These are phyloP conservation scores for Rhododendron henanense DNA, from an alignment of 148 eudicot species.

Conservation along the genomic window DNA sequence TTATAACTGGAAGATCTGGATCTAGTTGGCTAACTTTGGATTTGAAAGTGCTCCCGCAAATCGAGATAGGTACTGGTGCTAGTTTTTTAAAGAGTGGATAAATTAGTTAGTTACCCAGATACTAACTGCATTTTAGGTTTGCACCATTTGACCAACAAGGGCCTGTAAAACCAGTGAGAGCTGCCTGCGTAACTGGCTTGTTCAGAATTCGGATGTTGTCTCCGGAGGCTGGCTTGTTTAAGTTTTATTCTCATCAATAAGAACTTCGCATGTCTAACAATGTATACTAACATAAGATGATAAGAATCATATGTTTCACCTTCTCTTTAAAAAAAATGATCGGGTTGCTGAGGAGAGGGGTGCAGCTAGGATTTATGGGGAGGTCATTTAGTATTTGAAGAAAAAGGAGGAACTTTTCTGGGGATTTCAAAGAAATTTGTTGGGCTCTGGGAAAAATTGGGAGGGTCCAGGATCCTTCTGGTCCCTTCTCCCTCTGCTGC, in stretches of 20 bases:
- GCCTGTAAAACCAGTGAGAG: neutral
- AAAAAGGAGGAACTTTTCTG: neutral
- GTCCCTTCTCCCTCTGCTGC: neutral
- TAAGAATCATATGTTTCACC: neutral
- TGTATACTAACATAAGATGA: neutral
- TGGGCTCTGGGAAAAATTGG: neutral
- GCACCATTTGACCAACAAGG: neutral
- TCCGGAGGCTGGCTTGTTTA: neutral
- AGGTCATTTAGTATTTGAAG: neutral
- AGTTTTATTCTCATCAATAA: neutral
- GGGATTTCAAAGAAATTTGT: neutral
- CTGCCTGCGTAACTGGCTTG: neutral
- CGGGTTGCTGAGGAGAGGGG: neutral
- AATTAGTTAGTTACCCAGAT: neutral
- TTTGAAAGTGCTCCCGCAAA: neutral
- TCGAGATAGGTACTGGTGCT: neutral
- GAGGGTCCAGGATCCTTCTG: neutral
- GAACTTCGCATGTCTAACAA: neutral
- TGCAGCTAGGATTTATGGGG: neutral
- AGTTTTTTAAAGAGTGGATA: neutral
- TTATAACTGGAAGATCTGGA: neutral
- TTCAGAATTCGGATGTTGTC: neutral
- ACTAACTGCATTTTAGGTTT: neutral
- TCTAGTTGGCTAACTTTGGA: neutral
- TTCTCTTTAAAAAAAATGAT: neutral